Evolutionary conservation across 192 early-diverging fungal species (phyloP).

Genomic region (Coemansia guatemalensis): DNA sequence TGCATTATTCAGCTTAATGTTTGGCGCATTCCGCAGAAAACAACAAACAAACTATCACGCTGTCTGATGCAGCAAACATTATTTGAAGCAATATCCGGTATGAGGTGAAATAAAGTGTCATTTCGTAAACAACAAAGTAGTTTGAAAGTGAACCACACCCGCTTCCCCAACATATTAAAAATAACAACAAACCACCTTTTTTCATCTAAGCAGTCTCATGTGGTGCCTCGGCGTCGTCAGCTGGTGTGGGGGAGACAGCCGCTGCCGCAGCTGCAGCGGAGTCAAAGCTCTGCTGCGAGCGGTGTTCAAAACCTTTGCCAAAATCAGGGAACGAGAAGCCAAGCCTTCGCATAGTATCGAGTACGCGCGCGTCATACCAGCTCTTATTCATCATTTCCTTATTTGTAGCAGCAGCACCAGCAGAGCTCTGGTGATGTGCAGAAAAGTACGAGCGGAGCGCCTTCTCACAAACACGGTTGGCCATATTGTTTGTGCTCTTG

Average conservation of each 20-base stretch:
- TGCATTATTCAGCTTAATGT: too few species aligned
- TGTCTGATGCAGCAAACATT: too few species aligned
- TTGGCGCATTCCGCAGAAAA: too few species aligned
- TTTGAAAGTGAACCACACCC: background rate
- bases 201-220: background rate
- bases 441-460: conserved; percentile 50
- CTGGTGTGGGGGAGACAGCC: background rate
- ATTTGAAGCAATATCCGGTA: too few species aligned
- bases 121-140: too few species aligned
- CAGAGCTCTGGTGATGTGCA: conserved; percentile 1
- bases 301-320: conserved; percentile 50
- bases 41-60: too few species aligned
- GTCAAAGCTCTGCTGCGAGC: conserved; percentile 54
- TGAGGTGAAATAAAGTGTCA: too few species aligned
- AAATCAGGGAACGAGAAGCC: conserved; percentile 52
- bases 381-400: conserved; percentile 49
- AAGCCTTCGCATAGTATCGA: conserved; percentile 36
- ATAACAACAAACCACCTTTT: too few species aligned
- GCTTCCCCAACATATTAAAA: background rate
- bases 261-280: background rate
- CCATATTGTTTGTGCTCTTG: conserved; percentile 54
- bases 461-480: conserved; percentile 56
- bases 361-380: conserved; percentile 50
- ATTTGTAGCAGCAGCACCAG: background rate
- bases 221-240: conserved; percentile 1